A percentile compares a stretch with the other conserved stretches of the same genome.
Conservation (phyloP, 108 stramenopile genomes). For the Nitzschia sp. region DNA sequence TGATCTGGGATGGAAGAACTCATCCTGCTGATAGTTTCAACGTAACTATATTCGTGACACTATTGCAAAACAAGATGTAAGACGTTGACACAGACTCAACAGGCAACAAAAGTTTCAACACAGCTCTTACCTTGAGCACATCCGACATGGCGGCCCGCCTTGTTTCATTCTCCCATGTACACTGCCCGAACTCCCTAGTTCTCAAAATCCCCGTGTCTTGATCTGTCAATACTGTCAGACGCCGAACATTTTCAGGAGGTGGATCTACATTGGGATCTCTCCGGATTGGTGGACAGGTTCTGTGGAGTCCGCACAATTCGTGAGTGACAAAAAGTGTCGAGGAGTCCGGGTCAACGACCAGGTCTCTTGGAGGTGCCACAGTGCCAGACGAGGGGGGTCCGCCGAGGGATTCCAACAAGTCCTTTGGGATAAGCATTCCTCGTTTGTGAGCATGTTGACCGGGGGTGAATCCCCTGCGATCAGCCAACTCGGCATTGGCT, state of each 20-base stretch:
- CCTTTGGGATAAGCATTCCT: constrained; percentile 83
- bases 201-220: constrained; percentile 78
- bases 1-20: constrained; percentile 82
- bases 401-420: constrained; percentile 55
- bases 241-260: constrained; percentile 85
- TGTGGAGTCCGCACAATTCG: constrained; percentile 76
- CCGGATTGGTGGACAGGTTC: constrained; percentile 81
- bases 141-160: constrained; percentile 79
- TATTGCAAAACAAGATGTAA: background rate
- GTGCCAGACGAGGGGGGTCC: constrained; percentile 46
- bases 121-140: constrained; percentile 63
- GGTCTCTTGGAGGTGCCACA: constrained; percentile 63
- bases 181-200: constrained; percentile 64
- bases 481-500: constrained; percentile 54
- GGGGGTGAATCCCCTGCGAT: constrained; percentile 79
- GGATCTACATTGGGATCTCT: constrained; percentile 69
- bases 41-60: constrained; percentile 85
- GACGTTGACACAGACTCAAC: background rate
- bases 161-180: constrained; percentile 70
- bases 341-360: constrained; percentile 81
- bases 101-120: background rate
- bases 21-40: constrained; percentile 77
- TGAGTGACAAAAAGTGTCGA: constrained; percentile 74
- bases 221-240: constrained; percentile 79
- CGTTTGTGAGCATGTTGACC: constrained; percentile 73